Conservation (phyloP, 768 basidiomycete genomes). For the Lactarius indigo region DNA sequence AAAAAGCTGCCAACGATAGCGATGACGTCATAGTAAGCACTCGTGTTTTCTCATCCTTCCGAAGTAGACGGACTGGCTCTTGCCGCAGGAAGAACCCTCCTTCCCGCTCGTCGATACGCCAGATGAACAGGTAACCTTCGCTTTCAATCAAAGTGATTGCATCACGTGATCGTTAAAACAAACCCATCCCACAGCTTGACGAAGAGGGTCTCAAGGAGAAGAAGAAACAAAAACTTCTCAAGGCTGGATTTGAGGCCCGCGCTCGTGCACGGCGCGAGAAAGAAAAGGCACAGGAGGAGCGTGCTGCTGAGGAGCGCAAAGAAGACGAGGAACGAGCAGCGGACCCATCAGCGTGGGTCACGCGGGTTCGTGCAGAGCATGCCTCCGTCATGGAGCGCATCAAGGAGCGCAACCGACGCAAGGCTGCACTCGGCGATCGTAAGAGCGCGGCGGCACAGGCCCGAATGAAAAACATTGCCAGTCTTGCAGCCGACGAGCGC, state of each 20-base stretch:
- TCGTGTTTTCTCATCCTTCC: background rate
- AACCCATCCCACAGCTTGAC: constrained; percentile 51
- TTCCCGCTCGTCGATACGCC: constrained; percentile 92
- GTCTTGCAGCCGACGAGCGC: constrained; percentile 81
- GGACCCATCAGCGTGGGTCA: constrained; percentile 72
- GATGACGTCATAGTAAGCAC: constrained; percentile 52
- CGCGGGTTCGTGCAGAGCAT: constrained; percentile 71
- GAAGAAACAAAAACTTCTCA: constrained; percentile 86
- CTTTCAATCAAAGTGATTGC: background rate
- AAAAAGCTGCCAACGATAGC: constrained; percentile 68
- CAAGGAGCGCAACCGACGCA: constrained; percentile 75
- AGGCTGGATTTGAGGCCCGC: constrained; percentile 91
- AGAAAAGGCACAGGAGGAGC: constrained; percentile 74
- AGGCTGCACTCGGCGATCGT: constrained; percentile 80
- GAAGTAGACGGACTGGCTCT: background rate
- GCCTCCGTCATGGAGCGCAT: constrained; percentile 82
- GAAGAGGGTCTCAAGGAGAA: constrained; percentile 95
- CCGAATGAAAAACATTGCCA: constrained; percentile 92
- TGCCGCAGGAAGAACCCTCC: constrained; percentile 62
- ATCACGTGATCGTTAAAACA: background rate
- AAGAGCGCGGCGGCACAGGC: constrained; percentile 80
- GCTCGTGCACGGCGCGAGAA: constrained; percentile 82
- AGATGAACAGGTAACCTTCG: constrained; percentile 67
- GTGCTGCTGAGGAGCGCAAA: constrained; percentile 51
- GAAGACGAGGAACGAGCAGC: constrained; percentile 75